Conservation (phyloP, 345 rosid genomes). For the Erucastrum elatum region DNA sequence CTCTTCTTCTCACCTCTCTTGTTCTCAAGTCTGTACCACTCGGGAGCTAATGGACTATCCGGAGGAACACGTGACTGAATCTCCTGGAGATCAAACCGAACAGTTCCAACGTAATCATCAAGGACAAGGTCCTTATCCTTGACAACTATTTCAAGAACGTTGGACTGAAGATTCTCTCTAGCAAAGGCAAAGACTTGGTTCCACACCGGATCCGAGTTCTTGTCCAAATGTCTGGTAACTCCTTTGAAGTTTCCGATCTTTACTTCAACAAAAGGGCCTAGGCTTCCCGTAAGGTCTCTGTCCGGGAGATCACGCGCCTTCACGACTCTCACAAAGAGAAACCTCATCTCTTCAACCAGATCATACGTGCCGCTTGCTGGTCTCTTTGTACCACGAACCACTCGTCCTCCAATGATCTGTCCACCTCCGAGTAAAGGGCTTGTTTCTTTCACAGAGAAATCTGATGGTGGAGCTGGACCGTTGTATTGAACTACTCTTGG, state of each 20-base stretch:
- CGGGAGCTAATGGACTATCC: slow-evolving; percentile 94
- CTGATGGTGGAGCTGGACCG: slow-evolving; percentile 41
- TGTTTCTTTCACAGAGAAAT: slow-evolving; percentile 77
- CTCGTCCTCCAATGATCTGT: slow-evolving; percentile 74
- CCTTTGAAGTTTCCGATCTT: slow-evolving; percentile 88
- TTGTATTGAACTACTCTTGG: slow-evolving; percentile 37
- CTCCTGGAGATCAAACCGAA: slow-evolving; percentile 64
- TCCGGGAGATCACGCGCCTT: slow-evolving; percentile 85
- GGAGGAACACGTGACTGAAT: slow-evolving; percentile 80
- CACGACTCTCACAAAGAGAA: slow-evolving; percentile 84
- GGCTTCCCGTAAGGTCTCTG: slow-evolving; percentile 79
- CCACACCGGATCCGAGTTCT: slow-evolving; percentile 84
- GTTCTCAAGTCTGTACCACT: slow-evolving; percentile 87
- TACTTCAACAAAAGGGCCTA: slow-evolving; percentile 88
- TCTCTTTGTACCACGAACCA: slow-evolving; percentile 56
- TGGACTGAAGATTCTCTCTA: slow-evolving; percentile 61
- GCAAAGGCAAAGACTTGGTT: slow-evolving; percentile 92
- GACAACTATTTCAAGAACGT: slow-evolving; percentile 66
- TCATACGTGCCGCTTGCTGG: slow-evolving; percentile 67
- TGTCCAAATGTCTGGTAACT: slow-evolving; percentile 62
- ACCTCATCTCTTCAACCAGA: slow-evolving; percentile 89
- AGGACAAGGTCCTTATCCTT: slow-evolving; percentile 76
- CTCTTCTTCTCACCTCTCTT: slow-evolving; percentile 49
- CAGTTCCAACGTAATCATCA: slow-evolving; percentile 74
- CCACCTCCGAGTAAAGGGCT: slow-evolving; percentile 89